Conservation (phyloP, 805 yeast genomes). For the Pichia cabralensis region DNA sequence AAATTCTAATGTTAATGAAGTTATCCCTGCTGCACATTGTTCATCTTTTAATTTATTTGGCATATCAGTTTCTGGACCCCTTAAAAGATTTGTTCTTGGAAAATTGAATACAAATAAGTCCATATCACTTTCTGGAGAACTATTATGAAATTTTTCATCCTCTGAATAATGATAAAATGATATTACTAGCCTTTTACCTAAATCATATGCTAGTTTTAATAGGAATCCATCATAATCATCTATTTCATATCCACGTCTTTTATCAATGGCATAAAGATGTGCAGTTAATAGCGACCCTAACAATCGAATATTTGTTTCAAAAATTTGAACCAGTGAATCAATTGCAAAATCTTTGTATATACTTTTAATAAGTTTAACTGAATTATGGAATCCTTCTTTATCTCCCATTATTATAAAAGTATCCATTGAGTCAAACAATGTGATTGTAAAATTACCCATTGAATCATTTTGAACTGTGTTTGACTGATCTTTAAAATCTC, state of each 20-base stretch:
- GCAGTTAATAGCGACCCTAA: constrained; percentile 75
- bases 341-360: constrained; percentile 39
- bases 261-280: constrained; percentile 58
- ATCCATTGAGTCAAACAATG: constrained; percentile 72
- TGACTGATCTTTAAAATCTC: constrained; percentile 42
- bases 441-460: constrained; percentile 72
- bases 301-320: constrained; percentile 75
- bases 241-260: constrained; percentile 31
- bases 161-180: constrained; percentile 54
- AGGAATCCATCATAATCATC: constrained; percentile 59
- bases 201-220: constrained; percentile 59
- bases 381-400: constrained; percentile 39
- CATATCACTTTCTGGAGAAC: not conserved
- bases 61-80: constrained; percentile 38
- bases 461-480: constrained; percentile 70
- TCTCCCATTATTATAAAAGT: constrained; percentile 68
- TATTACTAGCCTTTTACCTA: constrained; percentile 61
- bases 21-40: constrained; percentile 84
- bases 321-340: constrained; percentile 74
- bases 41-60: constrained; percentile 41
- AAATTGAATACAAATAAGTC: constrained; percentile 44
- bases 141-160: constrained; percentile 1
- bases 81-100: constrained; percentile 64
- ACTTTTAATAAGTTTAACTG: constrained; percentile 31
- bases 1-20: constrained; percentile 74